Conservation (phyloP, 768 basidiomycete species). For the Chiua virens region DNA sequence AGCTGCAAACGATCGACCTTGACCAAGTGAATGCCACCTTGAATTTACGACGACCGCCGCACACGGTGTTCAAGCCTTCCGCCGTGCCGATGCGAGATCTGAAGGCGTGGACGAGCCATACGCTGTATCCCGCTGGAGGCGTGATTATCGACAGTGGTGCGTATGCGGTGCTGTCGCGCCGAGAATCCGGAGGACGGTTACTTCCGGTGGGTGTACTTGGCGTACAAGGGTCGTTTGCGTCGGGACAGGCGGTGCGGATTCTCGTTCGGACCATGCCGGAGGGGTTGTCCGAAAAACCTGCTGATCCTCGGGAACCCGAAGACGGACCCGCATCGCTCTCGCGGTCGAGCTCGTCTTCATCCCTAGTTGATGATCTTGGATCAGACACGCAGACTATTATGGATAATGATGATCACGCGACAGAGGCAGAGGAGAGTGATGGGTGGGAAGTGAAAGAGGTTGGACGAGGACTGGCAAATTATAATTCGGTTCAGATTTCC, state of each 20-base stretch:
- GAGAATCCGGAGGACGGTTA: slow-evolving; percentile 86
- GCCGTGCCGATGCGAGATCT: slow-evolving; percentile 74
- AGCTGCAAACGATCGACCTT: slow-evolving; percentile 23
- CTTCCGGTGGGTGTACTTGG: slow-evolving; percentile 90
- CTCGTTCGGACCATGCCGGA: slow-evolving; percentile 49
- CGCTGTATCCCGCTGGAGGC: slow-evolving; percentile 83
- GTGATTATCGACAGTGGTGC: slow-evolving; percentile 91
- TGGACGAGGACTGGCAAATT: slow-evolving; percentile 92
- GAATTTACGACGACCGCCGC: slow-evolving; percentile 58
- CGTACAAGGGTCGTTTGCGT: slow-evolving; percentile 87
- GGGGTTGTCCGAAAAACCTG: slow-evolving; percentile 15
- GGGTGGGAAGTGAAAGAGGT: slow-evolving; percentile 83
- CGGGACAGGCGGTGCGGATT: slow-evolving; percentile 91
- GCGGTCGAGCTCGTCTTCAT: slow-evolving; percentile 38
- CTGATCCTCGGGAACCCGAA: slow-evolving; percentile 19
- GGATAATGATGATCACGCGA: slow-evolving; percentile 33
- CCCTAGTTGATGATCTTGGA: slow-evolving; percentile 27
- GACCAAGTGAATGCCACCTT: slow-evolving; percentile 23
- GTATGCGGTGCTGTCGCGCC: slow-evolving; percentile 76
- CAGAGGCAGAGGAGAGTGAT: slow-evolving; percentile 41
- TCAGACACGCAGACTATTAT: slow-evolving; percentile 24
- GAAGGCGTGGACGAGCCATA: slow-evolving; percentile 97
- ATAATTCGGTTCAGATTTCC: slow-evolving; percentile 90
- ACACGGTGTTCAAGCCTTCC: slow-evolving; percentile 86
- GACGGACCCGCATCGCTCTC: slow-evolving; percentile 36